Percentiles rank a stretch among this genome's conserved stretches.
Conservation (phyloP, 2,329 filamentous ascomycete genomes). For the Daldinia sp. region DNA sequence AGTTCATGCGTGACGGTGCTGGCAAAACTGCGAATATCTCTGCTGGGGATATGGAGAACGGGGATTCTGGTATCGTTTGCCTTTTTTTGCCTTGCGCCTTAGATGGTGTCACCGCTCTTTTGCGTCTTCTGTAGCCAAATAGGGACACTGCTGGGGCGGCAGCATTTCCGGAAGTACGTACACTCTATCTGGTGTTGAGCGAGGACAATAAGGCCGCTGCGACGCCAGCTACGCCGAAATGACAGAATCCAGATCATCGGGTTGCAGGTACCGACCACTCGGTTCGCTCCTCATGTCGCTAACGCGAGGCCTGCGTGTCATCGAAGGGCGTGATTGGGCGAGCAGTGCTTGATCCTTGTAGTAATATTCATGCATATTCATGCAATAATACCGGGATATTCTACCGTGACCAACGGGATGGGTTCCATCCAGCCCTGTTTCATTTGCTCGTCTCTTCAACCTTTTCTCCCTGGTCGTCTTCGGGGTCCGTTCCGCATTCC, state of each 20-base stretch:
- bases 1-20: slow-evolving; percentile 16
- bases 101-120: slow-evolving; percentile 35
- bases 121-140: slow-evolving; percentile 18
- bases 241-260: slow-evolving; percentile 23
- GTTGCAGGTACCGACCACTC: slow-evolving; percentile 24
- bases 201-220: neutral
- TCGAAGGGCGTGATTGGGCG: slow-evolving; percentile 1
- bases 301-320: slow-evolving; percentile 1
- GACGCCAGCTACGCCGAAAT: neutral
- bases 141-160: neutral
- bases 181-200: too few relatives aligned
- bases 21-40: slow-evolving; percentile 7
- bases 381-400: slow-evolving; percentile 19
- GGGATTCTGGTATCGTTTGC: neutral
- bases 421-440: slow-evolving; percentile 18
- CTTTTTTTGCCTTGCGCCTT: neutral
- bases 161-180: neutral
- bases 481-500: slow-evolving; percentile 17
- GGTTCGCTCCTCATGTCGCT: slow-evolving; percentile 23
- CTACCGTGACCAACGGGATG: slow-evolving; percentile 15
- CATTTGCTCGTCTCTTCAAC: too few relatives aligned
- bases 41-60: neutral
- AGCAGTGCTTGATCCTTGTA: neutral
- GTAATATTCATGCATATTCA: slow-evolving; percentile 26
- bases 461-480: neutral